phyloP scores from a whole-genome alignment of 805 yeast genomes.

The Candida silvicultrix region DNA sequence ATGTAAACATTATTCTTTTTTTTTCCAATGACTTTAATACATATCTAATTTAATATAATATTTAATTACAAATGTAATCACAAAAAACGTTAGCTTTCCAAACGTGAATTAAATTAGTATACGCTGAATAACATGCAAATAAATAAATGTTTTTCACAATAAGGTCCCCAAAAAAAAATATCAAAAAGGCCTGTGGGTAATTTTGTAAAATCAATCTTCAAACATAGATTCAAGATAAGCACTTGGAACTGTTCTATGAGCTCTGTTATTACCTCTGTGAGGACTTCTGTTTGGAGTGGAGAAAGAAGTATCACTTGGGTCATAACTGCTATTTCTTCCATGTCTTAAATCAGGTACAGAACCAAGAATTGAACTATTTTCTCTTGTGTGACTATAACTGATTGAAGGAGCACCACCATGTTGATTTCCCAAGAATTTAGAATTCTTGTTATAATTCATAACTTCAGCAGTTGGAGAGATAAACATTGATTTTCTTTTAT shows the following conservation, averaged over 20 bases:
- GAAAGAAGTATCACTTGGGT: slow-evolving; percentile 8
- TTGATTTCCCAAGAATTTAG: slow-evolving; percentile 18
- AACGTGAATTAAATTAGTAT: neutral
- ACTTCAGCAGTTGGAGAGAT: slow-evolving; percentile 80
- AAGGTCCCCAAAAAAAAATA: too few relatives aligned
- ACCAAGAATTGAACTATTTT: neutral
- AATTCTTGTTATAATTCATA: slow-evolving; percentile 35
- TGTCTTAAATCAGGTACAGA: neutral
- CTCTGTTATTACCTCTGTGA: slow-evolving; percentile 10
- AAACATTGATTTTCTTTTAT: slow-evolving; percentile 41
- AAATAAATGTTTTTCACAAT: too few relatives aligned
- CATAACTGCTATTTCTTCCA: slow-evolving; percentile 7
- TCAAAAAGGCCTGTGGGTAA: too few relatives aligned
- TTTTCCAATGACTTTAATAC: too few relatives aligned
- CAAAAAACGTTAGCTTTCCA: too few relatives aligned
- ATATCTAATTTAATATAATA: too few relatives aligned
- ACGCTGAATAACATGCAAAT: neutral
- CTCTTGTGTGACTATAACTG: neutral
- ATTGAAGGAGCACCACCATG: neutral
- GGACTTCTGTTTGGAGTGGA: slow-evolving; percentile 15
- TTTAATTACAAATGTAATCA: too few relatives aligned
- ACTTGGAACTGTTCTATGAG: slow-evolving; percentile 33
- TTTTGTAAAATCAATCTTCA: slow-evolving; percentile 28
- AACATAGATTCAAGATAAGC: slow-evolving; percentile 45
- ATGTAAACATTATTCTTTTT: too few relatives aligned